phyloP scores from a whole-genome alignment of 306 rosid species.

The Bauhinia variegata region DNA sequence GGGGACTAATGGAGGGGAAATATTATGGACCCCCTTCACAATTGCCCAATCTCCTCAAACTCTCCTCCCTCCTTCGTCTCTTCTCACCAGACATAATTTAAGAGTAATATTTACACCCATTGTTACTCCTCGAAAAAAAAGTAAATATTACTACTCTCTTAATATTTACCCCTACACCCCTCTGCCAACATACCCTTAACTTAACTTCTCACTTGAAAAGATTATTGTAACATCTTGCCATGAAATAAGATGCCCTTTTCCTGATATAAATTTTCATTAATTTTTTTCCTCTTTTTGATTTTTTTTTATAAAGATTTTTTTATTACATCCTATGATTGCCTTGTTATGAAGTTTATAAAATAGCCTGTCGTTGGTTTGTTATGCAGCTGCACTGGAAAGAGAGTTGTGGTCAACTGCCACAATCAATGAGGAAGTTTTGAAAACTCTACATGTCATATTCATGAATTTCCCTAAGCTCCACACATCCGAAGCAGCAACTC shows the following conservation, averaged over 20 bases:
- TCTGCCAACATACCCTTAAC: background rate
- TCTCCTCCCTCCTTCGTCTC: too few relatives aligned
- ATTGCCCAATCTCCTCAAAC: too few relatives aligned
- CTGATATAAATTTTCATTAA: too few relatives aligned
- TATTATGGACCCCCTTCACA: too few relatives aligned
- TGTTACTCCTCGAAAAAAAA: too few relatives aligned
- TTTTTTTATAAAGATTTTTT: too few relatives aligned
- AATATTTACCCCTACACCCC: too few relatives aligned
- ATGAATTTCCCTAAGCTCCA: constrained; percentile 92
- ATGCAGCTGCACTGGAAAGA: constrained; percentile 92
- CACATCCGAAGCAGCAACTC: constrained; percentile 89
- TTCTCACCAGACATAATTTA: too few relatives aligned
- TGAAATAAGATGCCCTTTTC: constrained; percentile 5
- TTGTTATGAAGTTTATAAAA: background rate
- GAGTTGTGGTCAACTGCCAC: constrained; percentile 93
- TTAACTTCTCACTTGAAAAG: constrained; percentile 14
- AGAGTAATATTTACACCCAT: too few relatives aligned
- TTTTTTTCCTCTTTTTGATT: too few relatives aligned
- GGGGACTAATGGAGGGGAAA: too few relatives aligned
- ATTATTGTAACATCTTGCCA: background rate
- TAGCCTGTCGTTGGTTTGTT: constrained; percentile 33
- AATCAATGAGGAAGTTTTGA: constrained; percentile 90
- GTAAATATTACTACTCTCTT: too few relatives aligned
- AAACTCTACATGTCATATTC: constrained; percentile 85
- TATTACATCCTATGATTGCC: constrained; percentile 6